Conservation (phyloP, 306 rosid genomes). For the Vigna angularis region DNA sequence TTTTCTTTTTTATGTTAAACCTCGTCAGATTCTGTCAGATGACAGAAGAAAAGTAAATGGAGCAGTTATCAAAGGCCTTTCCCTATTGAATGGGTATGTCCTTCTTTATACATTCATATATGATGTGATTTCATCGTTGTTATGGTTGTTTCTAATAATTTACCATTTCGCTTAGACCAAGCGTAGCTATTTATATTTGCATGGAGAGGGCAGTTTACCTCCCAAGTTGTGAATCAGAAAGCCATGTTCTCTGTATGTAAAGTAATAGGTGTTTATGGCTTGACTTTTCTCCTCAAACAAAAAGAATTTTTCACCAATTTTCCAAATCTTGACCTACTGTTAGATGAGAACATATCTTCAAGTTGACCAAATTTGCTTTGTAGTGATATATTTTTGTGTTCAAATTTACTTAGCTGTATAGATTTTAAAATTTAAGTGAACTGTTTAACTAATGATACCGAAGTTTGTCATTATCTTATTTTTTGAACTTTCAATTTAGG, state of each 20-base stretch:
- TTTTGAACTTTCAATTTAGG: too few relatives aligned
- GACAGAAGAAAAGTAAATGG: conserved; percentile 34
- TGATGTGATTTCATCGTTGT: conserved; percentile 35
- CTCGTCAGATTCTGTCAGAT: not conserved
- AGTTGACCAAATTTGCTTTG: not conserved
- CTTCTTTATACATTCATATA: conserved; percentile 44
- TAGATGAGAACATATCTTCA: not conserved
- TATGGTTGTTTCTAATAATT: conserved; percentile 25
- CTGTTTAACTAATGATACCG: too few relatives aligned
- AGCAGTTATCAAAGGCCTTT: conserved; percentile 41
- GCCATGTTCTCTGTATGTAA: not conserved
- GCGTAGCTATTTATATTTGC: too few relatives aligned
- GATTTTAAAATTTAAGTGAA: not conserved
- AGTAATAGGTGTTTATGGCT: conserved; percentile 1
- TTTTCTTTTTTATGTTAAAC: not conserved
- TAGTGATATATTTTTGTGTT: not conserved
- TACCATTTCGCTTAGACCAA: not conserved
- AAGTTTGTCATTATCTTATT: too few relatives aligned
- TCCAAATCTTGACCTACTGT: not conserved
- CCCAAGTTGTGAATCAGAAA: not conserved
- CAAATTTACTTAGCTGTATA: not conserved
- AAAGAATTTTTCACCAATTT: not conserved
- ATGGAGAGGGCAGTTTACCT: not conserved
- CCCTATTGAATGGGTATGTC: conserved; percentile 42
- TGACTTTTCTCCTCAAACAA: not conserved